Conservation (phyloP, 768 basidiomycete genomes). For the Rhizopogon vulgaris region DNA sequence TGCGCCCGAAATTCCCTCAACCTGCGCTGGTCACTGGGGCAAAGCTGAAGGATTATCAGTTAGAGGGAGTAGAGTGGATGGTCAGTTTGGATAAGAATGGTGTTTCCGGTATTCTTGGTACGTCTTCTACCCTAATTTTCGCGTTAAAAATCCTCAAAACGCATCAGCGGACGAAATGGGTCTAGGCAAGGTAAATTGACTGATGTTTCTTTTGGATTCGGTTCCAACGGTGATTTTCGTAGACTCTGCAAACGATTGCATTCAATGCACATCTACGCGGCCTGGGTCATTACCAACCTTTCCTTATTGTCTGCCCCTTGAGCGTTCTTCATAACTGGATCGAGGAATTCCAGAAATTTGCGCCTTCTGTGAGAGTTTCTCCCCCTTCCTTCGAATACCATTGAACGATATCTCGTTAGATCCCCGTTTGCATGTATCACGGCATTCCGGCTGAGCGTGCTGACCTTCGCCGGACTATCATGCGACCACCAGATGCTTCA, state of each 20-base stretch:
- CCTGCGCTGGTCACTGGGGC: conserved; percentile 80
- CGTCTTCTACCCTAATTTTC: conserved; percentile 17
- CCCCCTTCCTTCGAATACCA: not conserved
- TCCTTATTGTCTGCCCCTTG: conserved; percentile 88
- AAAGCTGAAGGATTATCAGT: conserved; percentile 82
- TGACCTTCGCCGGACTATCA: conserved; percentile 60
- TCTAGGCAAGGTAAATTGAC: conserved; percentile 63
- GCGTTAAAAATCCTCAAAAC: conserved; percentile 1
- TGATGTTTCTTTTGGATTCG: not conserved
- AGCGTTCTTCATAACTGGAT: conserved; percentile 92
- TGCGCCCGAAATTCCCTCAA: conserved; percentile 51
- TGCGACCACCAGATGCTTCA: conserved; percentile 33
- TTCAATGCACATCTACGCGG: conserved; percentile 89
- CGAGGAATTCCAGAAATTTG: conserved; percentile 79
- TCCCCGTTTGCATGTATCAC: conserved; percentile 88
- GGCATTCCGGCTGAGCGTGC: conserved; percentile 79
- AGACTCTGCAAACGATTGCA: conserved; percentile 94
- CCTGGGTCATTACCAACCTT: conserved; percentile 60
- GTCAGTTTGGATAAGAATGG: conserved; percentile 81
- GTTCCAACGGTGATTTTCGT: conserved; percentile 6
- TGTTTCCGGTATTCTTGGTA: conserved; percentile 74
- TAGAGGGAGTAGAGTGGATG: conserved; percentile 96
- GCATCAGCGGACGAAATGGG: conserved; percentile 91
- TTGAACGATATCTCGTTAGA: conserved; percentile 38
- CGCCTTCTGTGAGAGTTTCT: conserved; percentile 55